Evolutionary conservation across 768 basidiomycete species (phyloP).

Genomic region (Pholiota microspora): DNA sequence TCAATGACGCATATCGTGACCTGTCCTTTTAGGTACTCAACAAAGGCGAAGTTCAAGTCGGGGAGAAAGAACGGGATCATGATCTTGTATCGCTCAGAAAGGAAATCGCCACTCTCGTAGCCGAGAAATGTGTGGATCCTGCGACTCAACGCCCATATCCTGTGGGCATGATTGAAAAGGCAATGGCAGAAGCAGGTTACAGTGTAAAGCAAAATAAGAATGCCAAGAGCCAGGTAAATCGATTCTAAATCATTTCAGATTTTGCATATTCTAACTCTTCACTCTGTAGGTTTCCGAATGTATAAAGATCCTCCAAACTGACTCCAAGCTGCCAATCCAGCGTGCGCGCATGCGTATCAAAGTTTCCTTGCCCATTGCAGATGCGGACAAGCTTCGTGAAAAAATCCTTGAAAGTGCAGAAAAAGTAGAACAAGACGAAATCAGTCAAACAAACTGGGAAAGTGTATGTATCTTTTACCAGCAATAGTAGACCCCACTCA

Average conservation of each 20-base stretch:
- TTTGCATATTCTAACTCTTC: not conserved
- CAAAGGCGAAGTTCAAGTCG: conserved; percentile 96
- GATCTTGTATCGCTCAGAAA: conserved; percentile 76
- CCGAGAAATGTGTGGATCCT: conserved; percentile 96
- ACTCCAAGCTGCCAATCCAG: conserved; percentile 88
- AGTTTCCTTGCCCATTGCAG: conserved; percentile 66
- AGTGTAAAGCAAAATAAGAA: conserved; percentile 87
- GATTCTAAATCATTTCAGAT: conserved; percentile 9
- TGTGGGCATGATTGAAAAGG: conserved; percentile 96
- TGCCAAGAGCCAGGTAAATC: conserved; percentile 85
- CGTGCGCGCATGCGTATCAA: conserved; percentile 91
- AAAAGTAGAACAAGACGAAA: conserved; percentile 82
- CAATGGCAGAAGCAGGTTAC: conserved; percentile 93
- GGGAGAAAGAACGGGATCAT: conserved; percentile 94
- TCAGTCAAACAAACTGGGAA: conserved; percentile 77
- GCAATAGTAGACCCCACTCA: not conserved
- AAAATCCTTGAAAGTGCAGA: conserved; percentile 73
- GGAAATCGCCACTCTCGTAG: conserved; percentile 92
- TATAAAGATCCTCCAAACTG: conserved; percentile 77
- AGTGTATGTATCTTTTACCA: conserved; percentile 52
- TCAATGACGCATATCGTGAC: not conserved
- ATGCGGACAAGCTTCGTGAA: conserved; percentile 67
- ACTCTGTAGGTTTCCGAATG: conserved; percentile 86
- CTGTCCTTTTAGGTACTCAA: conserved; percentile 67
- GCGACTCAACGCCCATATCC: conserved; percentile 86